Conservation (phyloP, 2,329 filamentous ascomycete species). For the Colletotrichum costaricense region DNA sequence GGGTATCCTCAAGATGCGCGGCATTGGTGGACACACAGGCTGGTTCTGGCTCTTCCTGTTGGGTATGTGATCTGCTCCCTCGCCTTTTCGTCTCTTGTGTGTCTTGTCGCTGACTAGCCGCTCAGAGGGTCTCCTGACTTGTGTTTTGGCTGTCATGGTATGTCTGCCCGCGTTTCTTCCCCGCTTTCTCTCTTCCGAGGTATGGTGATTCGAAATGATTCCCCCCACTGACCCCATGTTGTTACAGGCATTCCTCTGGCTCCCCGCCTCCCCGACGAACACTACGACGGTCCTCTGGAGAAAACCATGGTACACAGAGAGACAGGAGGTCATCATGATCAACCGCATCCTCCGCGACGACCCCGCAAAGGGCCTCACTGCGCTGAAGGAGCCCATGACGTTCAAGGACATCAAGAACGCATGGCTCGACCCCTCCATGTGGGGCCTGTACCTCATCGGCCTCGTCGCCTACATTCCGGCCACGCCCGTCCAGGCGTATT, state of each 20-base stretch:
- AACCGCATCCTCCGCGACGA: slow-evolving; percentile 67
- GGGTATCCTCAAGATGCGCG: slow-evolving; percentile 61
- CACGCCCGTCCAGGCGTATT: slow-evolving; percentile 40
- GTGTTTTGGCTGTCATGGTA: slow-evolving; percentile 60
- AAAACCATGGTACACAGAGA: slow-evolving; percentile 67
- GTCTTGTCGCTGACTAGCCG: background rate
- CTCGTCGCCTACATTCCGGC: slow-evolving; percentile 51
- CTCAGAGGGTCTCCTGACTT: slow-evolving; percentile 55
- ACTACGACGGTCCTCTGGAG: slow-evolving; percentile 61
- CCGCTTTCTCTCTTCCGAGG: background rate
- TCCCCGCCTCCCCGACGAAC: slow-evolving; percentile 45
- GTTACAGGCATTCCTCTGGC: slow-evolving; percentile 44
- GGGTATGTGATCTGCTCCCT: background rate
- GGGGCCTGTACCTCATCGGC: slow-evolving; percentile 62
- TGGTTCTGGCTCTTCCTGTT: slow-evolving; percentile 67
- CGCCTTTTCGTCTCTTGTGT: background rate
- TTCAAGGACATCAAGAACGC: slow-evolving; percentile 55
- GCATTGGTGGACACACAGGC: slow-evolving; percentile 57
- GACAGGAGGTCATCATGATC: slow-evolving; percentile 68
- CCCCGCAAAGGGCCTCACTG: slow-evolving; percentile 62
- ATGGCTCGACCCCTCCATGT: slow-evolving; percentile 59
- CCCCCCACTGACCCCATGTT: slow-evolving; percentile 53
- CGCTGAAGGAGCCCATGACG: slow-evolving; percentile 55
- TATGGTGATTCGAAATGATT: background rate
- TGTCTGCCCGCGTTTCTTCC: slow-evolving; percentile 25